A percentile compares a stretch with the other conserved stretches of the same genome.
Conservation (phyloP, 1,139 yeast genomes). For the Geotrichum phurueaensis region DNA sequence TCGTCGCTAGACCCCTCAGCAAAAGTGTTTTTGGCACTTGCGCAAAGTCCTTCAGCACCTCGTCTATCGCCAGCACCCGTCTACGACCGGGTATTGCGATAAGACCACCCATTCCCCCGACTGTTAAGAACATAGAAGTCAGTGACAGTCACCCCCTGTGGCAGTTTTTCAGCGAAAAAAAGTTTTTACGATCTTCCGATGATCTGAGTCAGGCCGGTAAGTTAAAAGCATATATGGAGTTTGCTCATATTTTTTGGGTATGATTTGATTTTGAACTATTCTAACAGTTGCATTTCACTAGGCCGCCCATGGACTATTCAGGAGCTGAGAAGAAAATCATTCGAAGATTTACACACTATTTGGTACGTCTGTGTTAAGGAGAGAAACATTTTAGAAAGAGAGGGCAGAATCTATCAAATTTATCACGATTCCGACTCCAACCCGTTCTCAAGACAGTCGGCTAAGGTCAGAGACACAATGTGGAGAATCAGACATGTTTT, state of each 20-base stretch:
- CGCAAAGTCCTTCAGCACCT: slow-evolving; percentile 29
- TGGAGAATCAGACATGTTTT: slow-evolving; percentile 79
- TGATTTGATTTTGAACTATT: neutral
- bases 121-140: slow-evolving; percentile 63
- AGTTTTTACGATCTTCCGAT: slow-evolving; percentile 52
- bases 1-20: neutral
- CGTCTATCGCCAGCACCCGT: slow-evolving; percentile 51
- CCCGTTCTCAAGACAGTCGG: slow-evolving; percentile 39
- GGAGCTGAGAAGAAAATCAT: slow-evolving; percentile 84
- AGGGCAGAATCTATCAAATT: slow-evolving; percentile 44
- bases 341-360: slow-evolving; percentile 82
- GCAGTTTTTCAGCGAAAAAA: slow-evolving; percentile 71
- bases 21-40: neutral
- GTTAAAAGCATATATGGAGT: neutral
- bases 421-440: slow-evolving; percentile 40
- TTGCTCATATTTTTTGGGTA: neutral
- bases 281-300: neutral
- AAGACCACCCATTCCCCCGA: slow-evolving; percentile 83
- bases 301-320: slow-evolving; percentile 85
- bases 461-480: slow-evolving; percentile 52
- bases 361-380: slow-evolving; percentile 88
- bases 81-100: slow-evolving; percentile 36
- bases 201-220: slow-evolving; percentile 46
- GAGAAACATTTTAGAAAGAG: slow-evolving; percentile 73
- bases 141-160: slow-evolving; percentile 89